phyloP scores from a whole-genome alignment of 495 filamentous ascomycete genomes.

The Penicillium canescens region DNA sequence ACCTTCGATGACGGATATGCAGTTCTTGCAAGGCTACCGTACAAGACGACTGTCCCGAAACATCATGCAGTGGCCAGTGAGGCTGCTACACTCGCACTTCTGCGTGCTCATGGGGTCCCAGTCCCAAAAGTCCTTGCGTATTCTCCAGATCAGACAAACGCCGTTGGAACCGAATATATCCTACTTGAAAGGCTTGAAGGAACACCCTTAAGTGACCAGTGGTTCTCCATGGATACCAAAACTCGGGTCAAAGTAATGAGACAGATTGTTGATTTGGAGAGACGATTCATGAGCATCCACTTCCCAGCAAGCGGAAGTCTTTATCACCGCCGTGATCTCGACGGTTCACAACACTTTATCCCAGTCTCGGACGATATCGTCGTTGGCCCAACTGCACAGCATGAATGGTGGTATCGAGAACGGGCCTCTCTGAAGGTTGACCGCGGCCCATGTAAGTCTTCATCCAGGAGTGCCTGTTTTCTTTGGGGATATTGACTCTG shows the following conservation, averaged over 20 bases:
- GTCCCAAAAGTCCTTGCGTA: constrained; percentile 25
- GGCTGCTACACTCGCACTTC: constrained; percentile 35
- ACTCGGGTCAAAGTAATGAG: constrained; percentile 29
- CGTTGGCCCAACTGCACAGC: constrained; percentile 28
- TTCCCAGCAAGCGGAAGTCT: constrained; percentile 38
- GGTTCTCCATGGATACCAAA: constrained; percentile 29
- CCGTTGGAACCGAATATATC: constrained; percentile 31
- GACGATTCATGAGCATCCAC: constrained; percentile 24
- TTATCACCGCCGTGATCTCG: constrained; percentile 30
- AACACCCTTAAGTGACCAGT: constrained; percentile 14
- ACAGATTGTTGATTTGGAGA: constrained; percentile 35
- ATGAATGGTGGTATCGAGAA: constrained; percentile 34
- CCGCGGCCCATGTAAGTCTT: constrained; percentile 34
- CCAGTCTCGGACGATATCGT: constrained; percentile 16
- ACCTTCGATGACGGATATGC: constrained; percentile 25
- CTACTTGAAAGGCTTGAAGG: constrained; percentile 27
- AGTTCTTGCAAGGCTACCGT: constrained; percentile 30
- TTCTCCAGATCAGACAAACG: constrained; percentile 18
- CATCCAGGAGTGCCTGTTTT: neutral
- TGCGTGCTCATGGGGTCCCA: constrained; percentile 26
- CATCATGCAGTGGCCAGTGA: constrained; percentile 33
- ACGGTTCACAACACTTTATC: constrained; percentile 13
- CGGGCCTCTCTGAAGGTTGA: constrained; percentile 18
- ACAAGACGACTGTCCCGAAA: constrained; percentile 27
- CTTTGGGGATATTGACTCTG: constrained; percentile 2